A percentile compares a stretch with the other conserved stretches of the same genome.
Conservation (phyloP, 805 yeast species). For the Candida insectalens region DNA sequence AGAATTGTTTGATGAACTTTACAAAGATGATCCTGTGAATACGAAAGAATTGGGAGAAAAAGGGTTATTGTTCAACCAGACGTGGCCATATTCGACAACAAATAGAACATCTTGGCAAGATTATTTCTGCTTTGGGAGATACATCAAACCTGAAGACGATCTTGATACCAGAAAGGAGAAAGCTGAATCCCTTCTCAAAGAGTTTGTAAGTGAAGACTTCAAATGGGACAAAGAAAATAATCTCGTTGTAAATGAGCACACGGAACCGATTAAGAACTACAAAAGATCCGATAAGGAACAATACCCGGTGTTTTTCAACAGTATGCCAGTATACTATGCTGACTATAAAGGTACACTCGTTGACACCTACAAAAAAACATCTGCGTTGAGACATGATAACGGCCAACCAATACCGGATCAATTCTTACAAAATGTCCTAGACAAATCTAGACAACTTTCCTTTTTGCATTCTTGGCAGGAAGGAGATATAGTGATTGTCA, state of each 20-base stretch:
- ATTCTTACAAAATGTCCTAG: constrained; percentile 11
- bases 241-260: constrained; percentile 21
- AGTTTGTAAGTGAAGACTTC: constrained; percentile 17
- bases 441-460: constrained; percentile 14
- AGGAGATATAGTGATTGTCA: constrained; percentile 26
- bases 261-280: constrained; percentile 15
- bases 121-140: constrained; percentile 22
- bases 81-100: constrained; percentile 16
- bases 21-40: constrained; percentile 14
- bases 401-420: constrained; percentile 11
- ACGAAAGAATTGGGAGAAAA: constrained; percentile 12
- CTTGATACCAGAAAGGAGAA: constrained; percentile 16
- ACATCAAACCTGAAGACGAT: constrained; percentile 17
- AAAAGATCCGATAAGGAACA: constrained; percentile 1
- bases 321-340: constrained; percentile 17
- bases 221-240: constrained; percentile 19
- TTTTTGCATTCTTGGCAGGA: constrained; percentile 23
- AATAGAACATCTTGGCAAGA: constrained; percentile 21
- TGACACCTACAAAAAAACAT: constrained; percentile 3
- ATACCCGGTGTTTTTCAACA: constrained; percentile 17
- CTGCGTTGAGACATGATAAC: constrained; percentile 12
- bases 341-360: constrained; percentile 3
- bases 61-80: constrained; percentile 21
- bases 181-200: constrained; percentile 16
- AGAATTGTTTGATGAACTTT: constrained; percentile 18